Base-by-base conservation (phyloP, 306 rosid genomes). In the Cucurbita ficifolia region DNA sequence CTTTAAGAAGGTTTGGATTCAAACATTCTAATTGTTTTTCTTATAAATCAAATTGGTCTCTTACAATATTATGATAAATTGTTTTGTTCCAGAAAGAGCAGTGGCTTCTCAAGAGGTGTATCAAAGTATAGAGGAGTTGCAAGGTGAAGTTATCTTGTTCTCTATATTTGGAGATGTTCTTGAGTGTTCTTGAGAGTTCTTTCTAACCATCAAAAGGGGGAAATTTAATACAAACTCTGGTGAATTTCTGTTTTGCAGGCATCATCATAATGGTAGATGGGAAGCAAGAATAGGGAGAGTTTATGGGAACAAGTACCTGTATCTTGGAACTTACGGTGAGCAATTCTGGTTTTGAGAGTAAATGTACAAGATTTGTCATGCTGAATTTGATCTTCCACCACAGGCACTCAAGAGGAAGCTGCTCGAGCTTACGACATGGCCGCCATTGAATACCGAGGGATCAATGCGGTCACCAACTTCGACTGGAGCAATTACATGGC, bases 91-190 rank as follows among this genome's bases (percentile, higher is more conserved):
- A 88, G 97, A 77, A 90, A 86, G 76, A 92, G 98, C 83, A 89
- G 96, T 82, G 98, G 98, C 49, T 92, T 92, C 78, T 92, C 98
- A 69, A 92, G 98, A 77, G 98, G 98, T 14, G 96, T 92, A 67
- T 92, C 96, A 3, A 92, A 88, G 82, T 92, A 89, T 54, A 88
- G 96, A 42, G 96, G 98, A 39, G 96, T 92, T 42, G 98, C 96
- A 86, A 89, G 96, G 96, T 88, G 74, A 73, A 10, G 17, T 33
- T 29, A 1, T 7, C 69, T 62, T 51, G 14, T 49, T 2, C 16
- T 49, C 18, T 38, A 2, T 51, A 12, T n/a, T 49, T 49, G 8
- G 14, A 18, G 46, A 29, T 61, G 45, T 73, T 72, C 7, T 11
- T 18, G 5, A 70, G 33, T 6, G n/a, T 12, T 6, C 0, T 29